Base-by-base conservation (phyloP, 352 stramenopile genomes). In the Globisporangium heterothallicum region DNA sequence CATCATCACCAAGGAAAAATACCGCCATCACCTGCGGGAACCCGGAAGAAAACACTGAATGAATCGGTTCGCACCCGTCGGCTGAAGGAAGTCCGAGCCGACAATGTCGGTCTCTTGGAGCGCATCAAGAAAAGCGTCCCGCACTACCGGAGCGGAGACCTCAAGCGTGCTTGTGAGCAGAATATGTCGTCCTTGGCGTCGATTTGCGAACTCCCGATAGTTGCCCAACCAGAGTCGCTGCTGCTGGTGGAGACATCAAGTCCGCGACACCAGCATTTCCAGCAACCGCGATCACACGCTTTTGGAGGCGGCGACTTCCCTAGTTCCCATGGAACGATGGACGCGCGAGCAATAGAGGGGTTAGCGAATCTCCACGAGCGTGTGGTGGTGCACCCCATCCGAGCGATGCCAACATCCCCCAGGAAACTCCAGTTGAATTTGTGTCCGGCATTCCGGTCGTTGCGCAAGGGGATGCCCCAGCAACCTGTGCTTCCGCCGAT, bases 111-210 rank as follows among this genome's bases (percentile, higher is more conserved):
- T 41, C 56, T 84, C 21, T 74, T 80, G 19, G 66, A 79, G 12
- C 67, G 78, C 12, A 85, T 89, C 53, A 72, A 74, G 36, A 81
- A 86, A 56, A 86, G 59, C 38, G 53, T 58, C 2, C 63, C 78
- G 1, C 74, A 88, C 54, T 92, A 92, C 45, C 63, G 69, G 2
- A 84, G 82, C 8, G 70, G 82, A 35, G 51, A 74, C 9, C 48
- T 92, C 13, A 61, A 58, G 19, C 72, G 67, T 42, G 78, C 87
- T 21, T 88, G 78, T 75, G 58, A 75, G 18, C 79, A 86, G 47
- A 89, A 86, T 58, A 48, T 84, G 18, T 74, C 78, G 22, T 92
- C 88, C 29, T 56, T 92, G 26, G 68, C 72, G 18, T 84, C 80
- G 8, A 89, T 89, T 42, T 84, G 70, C 43, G 74, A 79, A 53